Conservation (phyloP, 129 eudicot species). For the Flaveria trinervia region DNA sequence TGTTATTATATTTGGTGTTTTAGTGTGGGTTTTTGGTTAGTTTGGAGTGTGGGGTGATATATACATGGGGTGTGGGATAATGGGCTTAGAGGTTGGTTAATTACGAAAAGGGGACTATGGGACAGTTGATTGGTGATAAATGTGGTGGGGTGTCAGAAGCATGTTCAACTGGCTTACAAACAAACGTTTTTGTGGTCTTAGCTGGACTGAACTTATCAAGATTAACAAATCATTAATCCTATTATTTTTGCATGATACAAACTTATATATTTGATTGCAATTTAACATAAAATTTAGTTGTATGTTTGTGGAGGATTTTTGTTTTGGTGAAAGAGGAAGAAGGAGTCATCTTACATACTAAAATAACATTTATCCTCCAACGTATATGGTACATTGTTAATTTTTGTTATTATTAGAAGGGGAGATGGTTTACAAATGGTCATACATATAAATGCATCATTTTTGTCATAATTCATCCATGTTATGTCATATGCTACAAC, state of each 20-base stretch:
- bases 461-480: no score
- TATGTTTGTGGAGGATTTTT: no score
- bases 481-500: no score
- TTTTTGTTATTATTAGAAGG: no score
- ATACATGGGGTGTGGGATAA: constrained; percentile 13
- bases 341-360: no score
- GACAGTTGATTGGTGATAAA: constrained; percentile 38
- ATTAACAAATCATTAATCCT: constrained; percentile 6
- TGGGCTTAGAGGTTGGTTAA: constrained; percentile 2
- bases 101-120: constrained; percentile 29
- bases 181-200: constrained; percentile 26
- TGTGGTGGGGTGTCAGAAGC: constrained; percentile 38
- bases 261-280: not conserved
- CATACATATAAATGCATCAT: no score
- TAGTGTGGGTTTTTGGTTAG: not conserved
- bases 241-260: constrained; percentile 7
- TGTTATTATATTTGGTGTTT: not conserved
- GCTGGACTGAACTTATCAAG: constrained; percentile 31
- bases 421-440: no score
- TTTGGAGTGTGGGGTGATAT: not conserved
- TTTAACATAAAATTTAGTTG: no score
- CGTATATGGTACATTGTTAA: no score
- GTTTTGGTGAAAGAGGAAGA: no score
- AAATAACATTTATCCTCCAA: no score
- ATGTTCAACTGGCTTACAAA: constrained; percentile 24